Conservation (phyloP, 2,329 filamentous ascomycete genomes). For the Colletotrichum sp. region DNA sequence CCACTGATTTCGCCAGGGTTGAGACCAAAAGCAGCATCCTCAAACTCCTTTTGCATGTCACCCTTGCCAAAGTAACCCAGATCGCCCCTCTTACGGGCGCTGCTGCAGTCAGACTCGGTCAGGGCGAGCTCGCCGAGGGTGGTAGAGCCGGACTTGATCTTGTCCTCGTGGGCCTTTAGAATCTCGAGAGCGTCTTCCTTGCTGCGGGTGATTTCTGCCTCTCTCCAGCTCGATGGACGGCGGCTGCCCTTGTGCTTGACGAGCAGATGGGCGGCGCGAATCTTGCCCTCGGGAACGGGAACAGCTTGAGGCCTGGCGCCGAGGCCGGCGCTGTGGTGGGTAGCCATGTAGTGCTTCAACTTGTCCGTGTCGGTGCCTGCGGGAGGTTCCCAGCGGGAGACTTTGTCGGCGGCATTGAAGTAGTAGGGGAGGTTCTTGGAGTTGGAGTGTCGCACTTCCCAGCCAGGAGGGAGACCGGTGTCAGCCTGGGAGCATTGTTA, state of each 20-base stretch:
- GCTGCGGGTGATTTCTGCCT: conserved; percentile 83
- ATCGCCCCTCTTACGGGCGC: conserved; percentile 91
- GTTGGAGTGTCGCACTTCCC: conserved; percentile 98
- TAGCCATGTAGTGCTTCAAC: conserved; percentile 93
- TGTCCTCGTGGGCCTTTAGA: conserved; percentile 74
- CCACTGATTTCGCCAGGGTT: conserved; percentile 85
- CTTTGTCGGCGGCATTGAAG: conserved; percentile 86
- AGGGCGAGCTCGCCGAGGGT: conserved; percentile 83
- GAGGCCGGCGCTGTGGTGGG: conserved; percentile 73
- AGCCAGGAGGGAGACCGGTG: conserved; percentile 81
- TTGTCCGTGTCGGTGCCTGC: conserved; percentile 86
- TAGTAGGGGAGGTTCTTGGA: conserved; percentile 99
- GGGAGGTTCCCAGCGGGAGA: conserved; percentile 95
- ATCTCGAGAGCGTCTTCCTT: conserved; percentile 87
- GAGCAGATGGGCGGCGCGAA: conserved; percentile 89
- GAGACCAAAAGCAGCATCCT: conserved; percentile 92
- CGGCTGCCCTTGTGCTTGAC: conserved; percentile 92
- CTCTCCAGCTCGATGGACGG: conserved; percentile 90
- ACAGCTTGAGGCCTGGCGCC: conserved; percentile 40
- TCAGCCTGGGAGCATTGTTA: conserved; percentile 56
- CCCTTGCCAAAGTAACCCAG: conserved; percentile 92
- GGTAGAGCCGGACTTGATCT: conserved; percentile 73
- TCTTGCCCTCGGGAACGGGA: conserved; percentile 74
- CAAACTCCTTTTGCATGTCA: conserved; percentile 99
- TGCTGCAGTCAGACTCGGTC: conserved; percentile 94